phyloP scores from a whole-genome alignment of 192 early-diverging fungal species.

The Linnemannia exigua region DNA sequence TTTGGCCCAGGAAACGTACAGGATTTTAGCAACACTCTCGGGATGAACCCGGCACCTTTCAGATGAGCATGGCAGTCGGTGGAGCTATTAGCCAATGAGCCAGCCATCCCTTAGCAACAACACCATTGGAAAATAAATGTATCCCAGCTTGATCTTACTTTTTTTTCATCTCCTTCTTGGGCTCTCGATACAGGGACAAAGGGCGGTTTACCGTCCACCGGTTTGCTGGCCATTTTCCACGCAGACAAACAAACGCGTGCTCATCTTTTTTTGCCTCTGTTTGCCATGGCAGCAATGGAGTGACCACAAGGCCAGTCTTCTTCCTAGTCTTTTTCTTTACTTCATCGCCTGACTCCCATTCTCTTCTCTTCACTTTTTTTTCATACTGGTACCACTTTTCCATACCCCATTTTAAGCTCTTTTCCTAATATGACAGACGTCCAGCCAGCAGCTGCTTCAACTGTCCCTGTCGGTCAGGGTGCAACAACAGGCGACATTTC shows the following conservation, averaged over 20 bases:
- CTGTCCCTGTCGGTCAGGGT: constrained; percentile 16
- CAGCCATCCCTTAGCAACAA: not conserved
- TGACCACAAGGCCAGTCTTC: not conserved
- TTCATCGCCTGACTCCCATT: not conserved
- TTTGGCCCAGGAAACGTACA: constrained; percentile 14
- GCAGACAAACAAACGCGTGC: not conserved
- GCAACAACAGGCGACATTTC: constrained; percentile 54
- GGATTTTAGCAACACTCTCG: constrained; percentile 23
- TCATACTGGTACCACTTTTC: not conserved
- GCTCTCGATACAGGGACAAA: not conserved
- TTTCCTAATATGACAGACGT: not conserved
- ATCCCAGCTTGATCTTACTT: not conserved
- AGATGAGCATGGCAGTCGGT: not conserved
- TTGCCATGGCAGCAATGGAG: not conserved
- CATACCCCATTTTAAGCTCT: not conserved
- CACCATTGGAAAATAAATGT: not conserved
- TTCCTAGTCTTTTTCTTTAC: not conserved
- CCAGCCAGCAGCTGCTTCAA: not conserved
- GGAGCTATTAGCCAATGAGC: not conserved
- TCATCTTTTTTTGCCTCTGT: constrained; percentile 21
- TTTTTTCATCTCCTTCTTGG: constrained; percentile 17
- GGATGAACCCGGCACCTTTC: not conserved
- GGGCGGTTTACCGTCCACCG: not conserved
- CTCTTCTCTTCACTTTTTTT: not conserved
- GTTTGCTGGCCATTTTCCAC: not conserved